phyloP scores from a whole-genome alignment of 2,329 filamentous ascomycete species.

The Curvularia hawaiiensis region DNA sequence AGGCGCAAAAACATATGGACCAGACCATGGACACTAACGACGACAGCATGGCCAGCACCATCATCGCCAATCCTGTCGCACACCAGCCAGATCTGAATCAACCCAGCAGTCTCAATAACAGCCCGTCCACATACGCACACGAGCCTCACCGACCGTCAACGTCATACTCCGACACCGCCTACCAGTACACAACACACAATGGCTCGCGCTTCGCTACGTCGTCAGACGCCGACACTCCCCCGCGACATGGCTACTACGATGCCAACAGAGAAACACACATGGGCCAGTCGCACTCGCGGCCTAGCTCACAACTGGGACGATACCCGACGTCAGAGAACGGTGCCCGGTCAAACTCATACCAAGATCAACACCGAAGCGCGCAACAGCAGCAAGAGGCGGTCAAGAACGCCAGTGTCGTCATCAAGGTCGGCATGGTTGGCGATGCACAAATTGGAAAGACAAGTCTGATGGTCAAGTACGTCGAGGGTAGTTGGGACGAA shows the following conservation, averaged over 20 bases:
- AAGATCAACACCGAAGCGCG: slow-evolving; percentile 55
- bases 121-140: slow-evolving; percentile 45
- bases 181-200: slow-evolving; percentile 46
- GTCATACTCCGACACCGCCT: slow-evolving; percentile 58
- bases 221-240: slow-evolving; percentile 54
- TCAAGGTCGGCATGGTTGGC: slow-evolving; percentile 99
- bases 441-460: slow-evolving; percentile 99
- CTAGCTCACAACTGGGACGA: slow-evolving; percentile 57
- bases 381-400: slow-evolving; percentile 45
- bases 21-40: slow-evolving; percentile 48
- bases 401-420: slow-evolving; percentile 75
- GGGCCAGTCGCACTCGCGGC: slow-evolving; percentile 49
- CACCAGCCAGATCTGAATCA: slow-evolving; percentile 48
- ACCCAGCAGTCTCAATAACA: slow-evolving; percentile 27
- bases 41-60: slow-evolving; percentile 56
- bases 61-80: slow-evolving; percentile 47
- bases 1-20: slow-evolving; percentile 43
- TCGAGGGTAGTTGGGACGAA: slow-evolving; percentile 99
- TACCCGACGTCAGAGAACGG: slow-evolving; percentile 54
- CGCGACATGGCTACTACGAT: slow-evolving; percentile 44
- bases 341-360: slow-evolving; percentile 48
- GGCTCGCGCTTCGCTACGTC: slow-evolving; percentile 52
- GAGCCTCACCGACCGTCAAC: slow-evolving; percentile 57
- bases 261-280: slow-evolving; percentile 42
- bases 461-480: slow-evolving; percentile 99